phyloP scores from a whole-genome alignment of 306 rosid genomes.

The Boehmeria nivea region DNA sequence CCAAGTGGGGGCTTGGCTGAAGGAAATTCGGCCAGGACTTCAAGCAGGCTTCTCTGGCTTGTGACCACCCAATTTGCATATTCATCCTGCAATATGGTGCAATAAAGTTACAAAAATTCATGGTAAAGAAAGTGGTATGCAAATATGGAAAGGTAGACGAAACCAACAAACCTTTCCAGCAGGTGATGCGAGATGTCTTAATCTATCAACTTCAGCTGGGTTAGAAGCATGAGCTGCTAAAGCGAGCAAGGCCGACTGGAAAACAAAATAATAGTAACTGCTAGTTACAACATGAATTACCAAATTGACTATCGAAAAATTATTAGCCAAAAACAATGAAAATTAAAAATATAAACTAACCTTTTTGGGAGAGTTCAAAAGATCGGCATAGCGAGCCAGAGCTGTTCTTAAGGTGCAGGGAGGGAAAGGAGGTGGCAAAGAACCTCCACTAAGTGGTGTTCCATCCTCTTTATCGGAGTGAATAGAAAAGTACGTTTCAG shows the following conservation, averaged over 20 bases:
- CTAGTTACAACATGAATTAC: neutral
- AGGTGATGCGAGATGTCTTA: slow-evolving; percentile 89
- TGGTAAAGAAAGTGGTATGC: neutral
- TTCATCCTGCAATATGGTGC: slow-evolving; percentile 60
- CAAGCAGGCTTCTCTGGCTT: slow-evolving; percentile 93
- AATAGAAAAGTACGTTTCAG: slow-evolving; percentile 72
- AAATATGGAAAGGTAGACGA: slow-evolving; percentile 1
- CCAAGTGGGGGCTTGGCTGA: slow-evolving; percentile 91
- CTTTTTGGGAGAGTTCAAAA: slow-evolving; percentile 90
- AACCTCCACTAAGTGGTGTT: slow-evolving; percentile 66
- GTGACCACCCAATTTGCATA: slow-evolving; percentile 80
- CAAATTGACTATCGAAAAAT: neutral
- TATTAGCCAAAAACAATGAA: neutral
- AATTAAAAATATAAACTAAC: slow-evolving; percentile 30
- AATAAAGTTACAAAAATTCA: slow-evolving; percentile 12
- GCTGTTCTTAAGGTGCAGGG: slow-evolving; percentile 77
- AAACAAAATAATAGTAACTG: slow-evolving; percentile 9
- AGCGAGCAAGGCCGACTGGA: slow-evolving; percentile 76
- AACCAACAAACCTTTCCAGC: slow-evolving; percentile 72
- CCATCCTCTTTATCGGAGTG: slow-evolving; percentile 82
- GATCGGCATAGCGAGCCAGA: slow-evolving; percentile 69
- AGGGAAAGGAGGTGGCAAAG: slow-evolving; percentile 75
- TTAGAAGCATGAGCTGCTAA: slow-evolving; percentile 89
- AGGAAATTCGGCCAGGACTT: slow-evolving; percentile 84
- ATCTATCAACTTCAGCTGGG: slow-evolving; percentile 79